A percentile compares a stretch with the other conserved stretches of the same genome.
Conservation (phyloP, 495 filamentous ascomycete species). For the Penicillium herquei region DNA sequence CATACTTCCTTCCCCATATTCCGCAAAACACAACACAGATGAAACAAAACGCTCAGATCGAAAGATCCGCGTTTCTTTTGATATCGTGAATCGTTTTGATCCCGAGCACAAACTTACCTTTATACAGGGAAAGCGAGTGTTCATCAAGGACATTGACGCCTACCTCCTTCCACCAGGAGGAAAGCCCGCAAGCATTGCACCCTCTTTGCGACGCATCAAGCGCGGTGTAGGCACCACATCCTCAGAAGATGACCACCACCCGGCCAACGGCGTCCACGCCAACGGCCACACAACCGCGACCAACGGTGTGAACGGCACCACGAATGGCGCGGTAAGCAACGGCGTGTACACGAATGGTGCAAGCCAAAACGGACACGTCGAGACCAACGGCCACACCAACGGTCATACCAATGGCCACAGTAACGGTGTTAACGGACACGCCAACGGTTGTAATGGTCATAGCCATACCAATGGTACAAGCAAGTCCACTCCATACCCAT, state of each 20-base stretch:
- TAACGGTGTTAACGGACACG: slow-evolving; percentile 17
- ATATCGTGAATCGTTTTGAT: not conserved
- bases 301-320: slow-evolving; percentile 20
- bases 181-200: slow-evolving; percentile 67
- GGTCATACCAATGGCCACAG: slow-evolving; percentile 19
- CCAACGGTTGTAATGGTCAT: slow-evolving; percentile 7
- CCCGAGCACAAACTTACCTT: slow-evolving; percentile 37
- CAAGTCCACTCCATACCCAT: slow-evolving; percentile 50
- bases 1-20: not conserved
- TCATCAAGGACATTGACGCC: slow-evolving; percentile 97
- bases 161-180: slow-evolving; percentile 77
- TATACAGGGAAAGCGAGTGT: slow-evolving; percentile 67
- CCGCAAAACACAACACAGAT: not conserved
- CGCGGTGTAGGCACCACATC: slow-evolving; percentile 58
- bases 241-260: slow-evolving; percentile 20
- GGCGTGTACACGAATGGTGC: slow-evolving; percentile 7
- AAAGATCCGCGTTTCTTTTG: not conserved
- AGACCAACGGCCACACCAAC: slow-evolving; percentile 4
- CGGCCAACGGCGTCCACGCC: slow-evolving; percentile 25
- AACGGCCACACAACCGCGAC: slow-evolving; percentile 27
- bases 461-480: slow-evolving; percentile 19
- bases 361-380: not conserved
- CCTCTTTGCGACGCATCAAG: slow-evolving; percentile 63
- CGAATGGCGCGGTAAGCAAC: slow-evolving; percentile 10
- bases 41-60: slow-evolving; percentile 1